Evolutionary conservation across 2,329 filamentous ascomycete species (phyloP), one percentile per base, ranked within the genome.

Genomic region (Fusarium sp.): DNA sequence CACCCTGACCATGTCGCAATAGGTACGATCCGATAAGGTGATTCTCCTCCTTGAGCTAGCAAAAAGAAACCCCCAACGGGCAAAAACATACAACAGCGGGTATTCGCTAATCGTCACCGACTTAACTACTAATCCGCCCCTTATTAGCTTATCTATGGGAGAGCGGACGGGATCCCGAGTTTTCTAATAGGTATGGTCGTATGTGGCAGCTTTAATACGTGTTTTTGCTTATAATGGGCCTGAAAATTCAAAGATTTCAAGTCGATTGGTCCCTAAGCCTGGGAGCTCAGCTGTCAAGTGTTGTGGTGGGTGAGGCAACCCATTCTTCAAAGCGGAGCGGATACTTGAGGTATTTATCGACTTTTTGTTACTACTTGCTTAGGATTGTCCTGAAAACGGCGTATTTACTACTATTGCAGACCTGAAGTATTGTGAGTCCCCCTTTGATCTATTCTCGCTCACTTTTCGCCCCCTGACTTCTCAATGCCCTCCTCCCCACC

Each of bases 101-200:
- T n/a, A 52, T 52, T 52, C 47, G 47, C 47, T 52, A 52, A 52
- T 52, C 47, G 47, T 52, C 47, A 52, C 47, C 47, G 47, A 52
- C 47, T 52, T 52, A 52, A 52, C 47, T 52, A 52, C 47, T 52
- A 52, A 52, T 52, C 25, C 47, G 47, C 47, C 47, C 47, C 47
- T 52, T 52, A 52, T 52, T 29, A 52, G 47, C 47, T 52, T 52
- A 52, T 52, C 47, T 52, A 52, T 52, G 47, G 47, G 47, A 52
- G 47, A 52, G 47, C 47, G 27, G 47, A 52, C 47, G 45, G 45
- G 45, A 50, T 50, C 45, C 45, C 45, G 45, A 50, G 45, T 13
- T 50, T 29, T 50, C 45, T 50, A 29, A 50, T 50, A 50, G 45
- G 45, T 50, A 29, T 50, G 45, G 45, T 29, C 45, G 45, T 50